phyloP scores from a whole-genome alignment of 805 yeast species.

The Monosporozyma yasuniensis region DNA sequence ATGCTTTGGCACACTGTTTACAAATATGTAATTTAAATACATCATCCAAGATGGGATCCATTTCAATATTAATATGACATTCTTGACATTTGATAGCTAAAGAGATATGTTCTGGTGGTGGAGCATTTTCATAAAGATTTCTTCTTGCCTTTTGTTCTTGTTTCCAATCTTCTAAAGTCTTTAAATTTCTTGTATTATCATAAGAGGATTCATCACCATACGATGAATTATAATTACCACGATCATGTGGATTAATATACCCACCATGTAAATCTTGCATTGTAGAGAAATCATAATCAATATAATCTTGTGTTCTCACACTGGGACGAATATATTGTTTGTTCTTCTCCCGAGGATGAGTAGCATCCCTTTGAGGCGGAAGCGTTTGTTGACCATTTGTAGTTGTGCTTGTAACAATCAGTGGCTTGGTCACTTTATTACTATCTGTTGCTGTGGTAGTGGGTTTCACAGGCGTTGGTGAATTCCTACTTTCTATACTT shows the following conservation, averaged over 20 bases:
- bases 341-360: slow-evolving; percentile 9
- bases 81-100: slow-evolving; percentile 77
- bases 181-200: slow-evolving; percentile 23
- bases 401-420: neutral
- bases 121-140: slow-evolving; percentile 45
- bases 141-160: slow-evolving; percentile 48
- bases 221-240: neutral
- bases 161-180: slow-evolving; percentile 48
- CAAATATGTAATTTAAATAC: slow-evolving; percentile 76
- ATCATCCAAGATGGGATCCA: slow-evolving; percentile 62
- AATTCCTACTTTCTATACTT: slow-evolving; percentile 19
- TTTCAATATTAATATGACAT: slow-evolving; percentile 63
- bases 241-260: slow-evolving; percentile 38
- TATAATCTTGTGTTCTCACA: slow-evolving; percentile 55
- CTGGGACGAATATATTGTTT: slow-evolving; percentile 32
- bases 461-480: neutral
- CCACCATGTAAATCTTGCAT: slow-evolving; percentile 89
- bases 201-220: slow-evolving; percentile 7
- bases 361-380: neutral
- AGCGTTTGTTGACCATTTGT: too few relatives aligned
- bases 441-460: neutral
- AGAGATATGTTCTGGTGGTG: slow-evolving; percentile 65
- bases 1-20: slow-evolving; percentile 56
- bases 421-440: neutral
- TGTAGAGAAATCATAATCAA: slow-evolving; percentile 82